Percentiles rank a stretch among this genome's conserved stretches.
These are phyloP conservation scores for Calonectria henricotiae DNA, from an alignment of 2,329 filamentous ascomycete genomes.

Conservation along the genomic window DNA sequence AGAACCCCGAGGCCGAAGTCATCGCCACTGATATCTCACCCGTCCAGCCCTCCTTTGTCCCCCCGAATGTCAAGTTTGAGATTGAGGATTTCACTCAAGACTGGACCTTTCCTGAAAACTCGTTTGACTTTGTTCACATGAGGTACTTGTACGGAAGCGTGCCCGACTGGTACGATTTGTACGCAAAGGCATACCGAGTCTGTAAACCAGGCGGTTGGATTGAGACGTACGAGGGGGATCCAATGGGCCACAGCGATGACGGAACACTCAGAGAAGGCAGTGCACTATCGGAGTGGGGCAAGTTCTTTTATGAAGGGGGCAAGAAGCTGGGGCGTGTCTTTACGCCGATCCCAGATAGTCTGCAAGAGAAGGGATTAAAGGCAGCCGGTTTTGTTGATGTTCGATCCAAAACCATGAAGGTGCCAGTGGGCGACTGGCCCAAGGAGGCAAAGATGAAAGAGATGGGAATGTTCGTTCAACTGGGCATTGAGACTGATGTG, in stretches of 20 bases:
- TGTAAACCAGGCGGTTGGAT: constrained; percentile 70
- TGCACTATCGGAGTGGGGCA: constrained; percentile 47
- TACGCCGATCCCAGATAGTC: constrained; percentile 28
- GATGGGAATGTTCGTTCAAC: constrained; percentile 48
- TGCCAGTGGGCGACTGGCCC: constrained; percentile 36
- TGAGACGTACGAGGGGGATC: constrained; percentile 52
- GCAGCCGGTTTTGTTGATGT: constrained; percentile 36
- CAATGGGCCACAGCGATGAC: constrained; percentile 51
- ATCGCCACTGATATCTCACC: constrained; percentile 10
- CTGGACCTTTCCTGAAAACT: constrained; percentile 50
- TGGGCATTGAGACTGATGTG: constrained; percentile 55
- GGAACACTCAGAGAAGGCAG: constrained; percentile 49
- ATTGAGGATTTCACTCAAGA: constrained; percentile 52
- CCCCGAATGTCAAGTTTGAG: constrained; percentile 22
- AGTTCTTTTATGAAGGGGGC: constrained; percentile 48
- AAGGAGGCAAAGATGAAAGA: constrained; percentile 31
- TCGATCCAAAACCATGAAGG: constrained; percentile 29
- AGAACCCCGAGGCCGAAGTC: background rate
- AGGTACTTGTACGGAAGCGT: constrained; percentile 71
- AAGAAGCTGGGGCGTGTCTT: constrained; percentile 53
- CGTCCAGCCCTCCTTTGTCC: constrained; percentile 11
- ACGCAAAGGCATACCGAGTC: constrained; percentile 67
- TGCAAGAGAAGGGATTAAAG: constrained; percentile 32
- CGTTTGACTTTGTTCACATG: constrained; percentile 75
- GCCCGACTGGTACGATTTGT: constrained; percentile 70